A percentile compares a stretch with the other conserved stretches of the same genome.
Conservation (phyloP, 805 yeast genomes). For the Saccharomycopsis oosterbeekiorum region DNA sequence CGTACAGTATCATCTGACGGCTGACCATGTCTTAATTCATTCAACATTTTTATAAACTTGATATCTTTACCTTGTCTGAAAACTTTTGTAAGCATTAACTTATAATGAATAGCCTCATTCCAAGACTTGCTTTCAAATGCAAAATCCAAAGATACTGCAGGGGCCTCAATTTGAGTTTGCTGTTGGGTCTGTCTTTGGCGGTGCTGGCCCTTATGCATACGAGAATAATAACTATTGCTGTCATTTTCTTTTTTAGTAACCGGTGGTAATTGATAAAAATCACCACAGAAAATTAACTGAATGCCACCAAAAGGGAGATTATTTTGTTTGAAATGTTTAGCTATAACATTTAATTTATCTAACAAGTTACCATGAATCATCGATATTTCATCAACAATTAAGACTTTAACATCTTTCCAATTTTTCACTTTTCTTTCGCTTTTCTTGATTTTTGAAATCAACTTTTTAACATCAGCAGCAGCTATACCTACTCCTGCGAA, state of each 20-base stretch:
- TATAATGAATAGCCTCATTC: conserved; percentile 45
- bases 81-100: conserved; percentile 52
- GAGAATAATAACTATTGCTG: conserved; percentile 20
- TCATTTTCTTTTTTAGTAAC: conserved; percentile 32
- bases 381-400: conserved; percentile 69
- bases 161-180: conserved; percentile 23
- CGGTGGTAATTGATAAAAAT: conserved; percentile 77
- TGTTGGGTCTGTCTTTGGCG: not conserved
- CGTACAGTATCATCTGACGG: conserved; percentile 38
- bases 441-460: conserved; percentile 44
- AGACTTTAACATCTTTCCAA: conserved; percentile 50
- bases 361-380: conserved; percentile 68
- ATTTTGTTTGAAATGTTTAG: conserved; percentile 37
- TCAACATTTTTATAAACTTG: conserved; percentile 61
- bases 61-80: conserved; percentile 72
- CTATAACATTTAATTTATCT: conserved; percentile 54
- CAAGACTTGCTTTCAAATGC: conserved; percentile 61
- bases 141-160: conserved; percentile 31
- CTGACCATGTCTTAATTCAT: conserved; percentile 59
- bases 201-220: not conserved
- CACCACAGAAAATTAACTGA: conserved; percentile 69
- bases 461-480: conserved; percentile 35
- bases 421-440: conserved; percentile 38
- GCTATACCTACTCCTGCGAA: conserved; percentile 75
- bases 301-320: conserved; percentile 68